These are phyloP conservation scores for Tolypocladium tundrense DNA, from an alignment of 2,329 filamentous ascomycete species.

Conservation along the genomic window DNA sequence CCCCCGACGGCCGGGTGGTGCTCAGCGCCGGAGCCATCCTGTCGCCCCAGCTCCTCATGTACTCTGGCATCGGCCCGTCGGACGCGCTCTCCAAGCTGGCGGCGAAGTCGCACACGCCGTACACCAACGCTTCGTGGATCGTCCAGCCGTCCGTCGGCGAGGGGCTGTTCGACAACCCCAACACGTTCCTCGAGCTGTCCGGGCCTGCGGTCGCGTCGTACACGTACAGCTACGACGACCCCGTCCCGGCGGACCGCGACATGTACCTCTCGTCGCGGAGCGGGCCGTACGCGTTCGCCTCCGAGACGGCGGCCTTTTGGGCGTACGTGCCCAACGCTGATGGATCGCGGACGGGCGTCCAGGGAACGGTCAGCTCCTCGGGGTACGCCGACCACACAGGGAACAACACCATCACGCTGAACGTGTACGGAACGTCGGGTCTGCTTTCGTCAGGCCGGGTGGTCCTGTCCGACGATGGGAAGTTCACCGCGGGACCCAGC, in stretches of 20 bases:
- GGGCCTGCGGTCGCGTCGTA: constrained; percentile 34
- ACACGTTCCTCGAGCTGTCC: constrained; percentile 40
- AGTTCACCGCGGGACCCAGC: constrained; percentile 30
- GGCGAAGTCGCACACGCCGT: constrained; percentile 7
- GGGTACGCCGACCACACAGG: constrained; percentile 29
- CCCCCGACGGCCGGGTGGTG: constrained; percentile 18
- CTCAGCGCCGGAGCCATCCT: constrained; percentile 29
- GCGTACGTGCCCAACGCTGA: constrained; percentile 30
- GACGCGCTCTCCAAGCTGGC: constrained; percentile 20
- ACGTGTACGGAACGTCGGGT: constrained; percentile 47
- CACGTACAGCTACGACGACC: constrained; percentile 33
- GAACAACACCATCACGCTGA: constrained; percentile 41
- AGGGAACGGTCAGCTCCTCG: constrained; percentile 41
- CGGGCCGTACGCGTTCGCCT: constrained; percentile 42
- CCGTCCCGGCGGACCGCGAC: constrained; percentile 27
- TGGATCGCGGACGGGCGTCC: constrained; percentile 31
- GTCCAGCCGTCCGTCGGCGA: constrained; percentile 37
- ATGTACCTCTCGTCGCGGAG: constrained; percentile 36
- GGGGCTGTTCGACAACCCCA: constrained; percentile 45
- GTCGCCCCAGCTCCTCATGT: constrained; percentile 30
- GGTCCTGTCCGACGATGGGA: constrained; percentile 25
- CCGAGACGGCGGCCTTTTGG: constrained; percentile 44
- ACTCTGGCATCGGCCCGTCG: constrained; percentile 30
- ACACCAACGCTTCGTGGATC: constrained; percentile 30
- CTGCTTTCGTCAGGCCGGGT: constrained; percentile 37